Evolutionary conservation across 495 filamentous ascomycete species (phyloP).

Genomic region (Aspergillus egyptiacus): DNA sequence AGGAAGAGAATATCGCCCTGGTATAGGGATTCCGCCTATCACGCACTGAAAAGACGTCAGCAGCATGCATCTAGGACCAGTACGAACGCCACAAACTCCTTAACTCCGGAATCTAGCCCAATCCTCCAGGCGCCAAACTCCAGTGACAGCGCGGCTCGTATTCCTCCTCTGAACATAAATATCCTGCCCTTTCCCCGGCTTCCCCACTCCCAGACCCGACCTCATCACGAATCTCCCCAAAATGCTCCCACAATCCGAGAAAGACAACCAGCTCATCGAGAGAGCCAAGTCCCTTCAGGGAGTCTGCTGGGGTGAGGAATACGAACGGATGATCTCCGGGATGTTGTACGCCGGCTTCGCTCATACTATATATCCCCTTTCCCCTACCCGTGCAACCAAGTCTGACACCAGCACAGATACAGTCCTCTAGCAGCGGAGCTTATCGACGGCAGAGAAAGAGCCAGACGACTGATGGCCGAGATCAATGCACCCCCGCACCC

Average conservation of each 20-base stretch:
- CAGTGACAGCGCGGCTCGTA: too few relatives aligned
- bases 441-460: constrained; percentile 19
- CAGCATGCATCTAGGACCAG: too few relatives aligned
- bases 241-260: not conserved
- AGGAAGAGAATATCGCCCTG: too few relatives aligned
- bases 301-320: constrained; percentile 30
- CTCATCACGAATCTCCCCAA: not conserved
- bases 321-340: constrained; percentile 48
- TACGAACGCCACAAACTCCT: too few relatives aligned
- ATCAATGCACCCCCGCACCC: constrained; percentile 31
- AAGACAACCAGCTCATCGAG: not conserved
- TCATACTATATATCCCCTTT: too few relatives aligned
- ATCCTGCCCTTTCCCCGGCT: not conserved
- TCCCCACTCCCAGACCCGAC: not conserved
- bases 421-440: constrained; percentile 38
- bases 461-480: not conserved
- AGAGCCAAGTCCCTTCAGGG: not conserved
- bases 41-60: too few relatives aligned
- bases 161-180: not conserved
- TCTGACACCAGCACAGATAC: constrained; percentile 25
- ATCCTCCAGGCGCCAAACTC: too few relatives aligned
- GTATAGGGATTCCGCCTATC: too few relatives aligned
- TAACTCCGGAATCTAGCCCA: too few relatives aligned
- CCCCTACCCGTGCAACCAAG: not conserved
- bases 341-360: constrained; percentile 40